A percentile compares a stretch with the other conserved stretches of the same genome.
phyloP scores from a whole-genome alignment of 805 yeast genomes.

The Candida lessepsii region DNA sequence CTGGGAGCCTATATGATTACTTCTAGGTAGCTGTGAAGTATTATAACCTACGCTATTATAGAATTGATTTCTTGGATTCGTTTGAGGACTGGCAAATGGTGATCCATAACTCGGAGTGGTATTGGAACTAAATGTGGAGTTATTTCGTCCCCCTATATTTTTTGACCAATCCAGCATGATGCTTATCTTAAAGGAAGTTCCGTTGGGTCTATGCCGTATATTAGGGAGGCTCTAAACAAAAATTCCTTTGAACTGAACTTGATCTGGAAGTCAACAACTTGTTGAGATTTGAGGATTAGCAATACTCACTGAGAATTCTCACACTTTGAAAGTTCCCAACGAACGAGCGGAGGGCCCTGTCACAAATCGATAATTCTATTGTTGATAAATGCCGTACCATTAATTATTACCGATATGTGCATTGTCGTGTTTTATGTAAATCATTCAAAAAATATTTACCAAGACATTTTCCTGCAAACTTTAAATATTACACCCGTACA shows the following conservation, averaged over 20 bases:
- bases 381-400: too few species aligned
- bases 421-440: too few species aligned
- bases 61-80: conserved; percentile 10
- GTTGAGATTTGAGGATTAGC: neutral
- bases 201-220: neutral
- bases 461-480: too few species aligned
- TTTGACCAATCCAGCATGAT: conserved; percentile 12
- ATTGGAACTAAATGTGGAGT: neutral
- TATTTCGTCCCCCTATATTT: conserved; percentile 1
- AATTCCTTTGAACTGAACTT: neutral
- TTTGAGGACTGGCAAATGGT: conserved; percentile 14
- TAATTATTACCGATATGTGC: too few species aligned
- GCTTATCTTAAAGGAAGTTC: neutral
- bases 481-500: too few species aligned
- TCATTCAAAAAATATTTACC: too few species aligned
- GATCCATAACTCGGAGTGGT: neutral
- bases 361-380: too few species aligned
- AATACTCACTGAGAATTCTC: conserved; percentile 1
- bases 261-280: neutral
- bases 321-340: neutral
- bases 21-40: neutral
- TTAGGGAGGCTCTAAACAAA: conserved; percentile 7
- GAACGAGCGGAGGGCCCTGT: too few species aligned
- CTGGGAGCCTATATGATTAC: neutral
- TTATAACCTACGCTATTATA: conserved; percentile 3